Evolutionary conservation across 1,284 basidiomycete species (phyloP).

Genomic region (Clitocybe nebularis): DNA sequence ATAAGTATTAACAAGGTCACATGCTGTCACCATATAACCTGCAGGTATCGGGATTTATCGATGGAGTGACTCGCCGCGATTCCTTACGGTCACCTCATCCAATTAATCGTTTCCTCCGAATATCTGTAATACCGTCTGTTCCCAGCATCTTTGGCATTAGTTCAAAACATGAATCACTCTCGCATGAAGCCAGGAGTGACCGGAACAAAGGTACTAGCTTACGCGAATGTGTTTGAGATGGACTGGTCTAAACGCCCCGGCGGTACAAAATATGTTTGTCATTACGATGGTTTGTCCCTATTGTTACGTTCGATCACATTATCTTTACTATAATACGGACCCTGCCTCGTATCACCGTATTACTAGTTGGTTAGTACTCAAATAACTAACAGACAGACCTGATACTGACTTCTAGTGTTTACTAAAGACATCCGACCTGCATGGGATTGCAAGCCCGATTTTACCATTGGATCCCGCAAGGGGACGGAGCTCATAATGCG

Average conservation of each 20-base stretch:
- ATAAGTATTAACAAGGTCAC: too few species aligned
- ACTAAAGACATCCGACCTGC: conserved; percentile 12
- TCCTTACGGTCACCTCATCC: too few species aligned
- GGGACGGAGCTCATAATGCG: conserved; percentile 25
- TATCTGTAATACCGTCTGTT: too few species aligned
- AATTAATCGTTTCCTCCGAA: too few species aligned
- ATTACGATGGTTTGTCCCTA: conserved; percentile 23
- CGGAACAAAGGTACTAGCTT: conserved; percentile 12
- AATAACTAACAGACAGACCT: neutral
- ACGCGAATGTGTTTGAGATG: conserved; percentile 22
- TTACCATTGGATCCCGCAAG: conserved; percentile 20
- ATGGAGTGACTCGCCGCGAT: too few species aligned
- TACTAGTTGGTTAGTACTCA: conserved; percentile 14
- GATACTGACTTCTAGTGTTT: neutral
- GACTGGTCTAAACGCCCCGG: conserved; percentile 12
- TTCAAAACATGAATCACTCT: neutral
- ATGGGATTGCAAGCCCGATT: conserved; percentile 12
- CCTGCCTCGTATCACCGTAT: neutral
- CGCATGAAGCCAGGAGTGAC: conserved; percentile 5
- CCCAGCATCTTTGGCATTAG: too few species aligned
- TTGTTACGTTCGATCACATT: neutral
- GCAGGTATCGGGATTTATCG: neutral
- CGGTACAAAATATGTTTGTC: conserved; percentile 17
- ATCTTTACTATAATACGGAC: neutral
- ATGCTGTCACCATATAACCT: neutral